Conservation (phyloP, 2,329 filamentous ascomycete species). For the Apiospora arundinis region DNA sequence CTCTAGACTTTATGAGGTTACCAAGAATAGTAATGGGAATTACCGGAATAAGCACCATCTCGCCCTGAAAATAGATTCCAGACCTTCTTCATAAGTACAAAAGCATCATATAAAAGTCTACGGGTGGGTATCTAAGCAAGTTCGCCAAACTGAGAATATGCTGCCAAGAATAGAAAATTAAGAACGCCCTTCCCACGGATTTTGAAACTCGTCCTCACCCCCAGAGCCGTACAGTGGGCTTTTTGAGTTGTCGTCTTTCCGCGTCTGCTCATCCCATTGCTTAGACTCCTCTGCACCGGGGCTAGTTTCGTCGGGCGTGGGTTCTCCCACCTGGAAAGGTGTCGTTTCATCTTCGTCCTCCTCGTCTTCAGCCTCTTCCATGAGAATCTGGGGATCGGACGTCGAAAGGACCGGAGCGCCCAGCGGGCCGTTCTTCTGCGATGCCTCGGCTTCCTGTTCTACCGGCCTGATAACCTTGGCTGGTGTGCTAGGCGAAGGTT, state of each 20-base stretch:
- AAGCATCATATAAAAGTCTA: not conserved
- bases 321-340: conserved; percentile 32
- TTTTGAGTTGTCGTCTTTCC: not conserved
- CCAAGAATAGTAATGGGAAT: not conserved
- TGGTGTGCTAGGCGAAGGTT: conserved; percentile 28
- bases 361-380: conserved; percentile 41
- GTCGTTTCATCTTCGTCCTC: conserved; percentile 39
- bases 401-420: conserved; percentile 40
- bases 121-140: conserved; percentile 16
- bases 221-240: conserved; percentile 31
- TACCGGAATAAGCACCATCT: not conserved
- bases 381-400: conserved; percentile 40
- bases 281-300: conserved; percentile 25
- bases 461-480: conserved; percentile 29
- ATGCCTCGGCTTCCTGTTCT: conserved; percentile 35
- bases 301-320: conserved; percentile 33
- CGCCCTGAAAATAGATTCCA: not conserved
- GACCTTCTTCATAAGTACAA: not conserved
- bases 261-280: conserved; percentile 23
- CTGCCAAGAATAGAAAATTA: not conserved
- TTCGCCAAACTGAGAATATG: conserved; percentile 15
- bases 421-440: conserved; percentile 39
- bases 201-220: conserved; percentile 51
- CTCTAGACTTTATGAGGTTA: not conserved
- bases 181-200: conserved; percentile 47